phyloP scores from a whole-genome alignment of 202 grass and related monocot genomes.

The Bolboschoenoplectus hybrid region DNA sequence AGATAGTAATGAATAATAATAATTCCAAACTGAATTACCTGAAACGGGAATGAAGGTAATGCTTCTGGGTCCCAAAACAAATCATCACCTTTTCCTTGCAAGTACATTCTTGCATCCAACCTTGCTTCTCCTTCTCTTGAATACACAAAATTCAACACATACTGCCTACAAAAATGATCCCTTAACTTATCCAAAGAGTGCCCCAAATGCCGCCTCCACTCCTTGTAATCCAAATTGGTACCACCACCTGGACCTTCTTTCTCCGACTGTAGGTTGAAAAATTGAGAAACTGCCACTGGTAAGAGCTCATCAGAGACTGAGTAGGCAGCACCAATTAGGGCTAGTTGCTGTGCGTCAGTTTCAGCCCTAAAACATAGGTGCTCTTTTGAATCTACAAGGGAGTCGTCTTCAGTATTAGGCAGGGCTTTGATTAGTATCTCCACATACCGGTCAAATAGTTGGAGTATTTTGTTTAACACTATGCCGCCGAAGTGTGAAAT shows the following conservation, averaged over 20 bases:
- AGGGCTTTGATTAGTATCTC: slow-evolving; percentile 79
- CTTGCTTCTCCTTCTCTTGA: slow-evolving; percentile 84
- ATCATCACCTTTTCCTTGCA: slow-evolving; percentile 78
- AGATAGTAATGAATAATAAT: slow-evolving; percentile 2
- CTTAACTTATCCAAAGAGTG: slow-evolving; percentile 92
- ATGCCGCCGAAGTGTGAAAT: slow-evolving; percentile 84
- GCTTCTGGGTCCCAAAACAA: slow-evolving; percentile 70
- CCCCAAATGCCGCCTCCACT: slow-evolving; percentile 81
- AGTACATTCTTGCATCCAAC: slow-evolving; percentile 93
- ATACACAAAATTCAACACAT: slow-evolving; percentile 80
- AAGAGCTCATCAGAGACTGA: slow-evolving; percentile 80
- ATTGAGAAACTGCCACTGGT: slow-evolving; percentile 72
- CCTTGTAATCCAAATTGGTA: slow-evolving; percentile 79
- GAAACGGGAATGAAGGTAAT: slow-evolving; percentile 89
- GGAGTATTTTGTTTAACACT: slow-evolving; percentile 81
- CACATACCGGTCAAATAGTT: slow-evolving; percentile 83
- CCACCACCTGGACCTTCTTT: slow-evolving; percentile 69
- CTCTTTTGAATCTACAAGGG: slow-evolving; percentile 66
- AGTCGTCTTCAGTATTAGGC: slow-evolving; percentile 84
- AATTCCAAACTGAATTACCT: slow-evolving; percentile 60
- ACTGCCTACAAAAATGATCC: slow-evolving; percentile 85
- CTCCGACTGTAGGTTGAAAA: slow-evolving; percentile 63
- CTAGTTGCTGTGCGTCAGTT: slow-evolving; percentile 79
- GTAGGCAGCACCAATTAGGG: slow-evolving; percentile 72
- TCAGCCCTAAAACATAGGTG: slow-evolving; percentile 78